phyloP scores from a whole-genome alignment of 192 early-diverging fungal species.

The Jimgerdemannia flammicorona region DNA sequence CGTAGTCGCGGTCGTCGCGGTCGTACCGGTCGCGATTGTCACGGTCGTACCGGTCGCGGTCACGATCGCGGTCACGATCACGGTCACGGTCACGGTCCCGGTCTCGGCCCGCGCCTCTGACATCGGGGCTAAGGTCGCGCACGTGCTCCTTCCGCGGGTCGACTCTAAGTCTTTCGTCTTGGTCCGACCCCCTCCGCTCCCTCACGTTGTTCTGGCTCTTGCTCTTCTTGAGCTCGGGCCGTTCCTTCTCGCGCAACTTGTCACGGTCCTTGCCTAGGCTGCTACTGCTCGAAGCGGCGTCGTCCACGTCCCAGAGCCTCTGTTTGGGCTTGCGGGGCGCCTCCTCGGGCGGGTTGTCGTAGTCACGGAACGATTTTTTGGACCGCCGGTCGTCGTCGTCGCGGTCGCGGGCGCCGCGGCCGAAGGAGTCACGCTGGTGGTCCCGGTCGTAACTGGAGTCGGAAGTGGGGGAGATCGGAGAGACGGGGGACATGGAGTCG shows the following conservation, averaged over 20 bases:
- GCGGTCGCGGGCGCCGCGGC: neutral
- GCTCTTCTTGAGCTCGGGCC: neutral
- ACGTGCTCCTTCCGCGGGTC: neutral
- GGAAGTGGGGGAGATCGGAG: neutral
- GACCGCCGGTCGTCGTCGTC: neutral
- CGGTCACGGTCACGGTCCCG: neutral
- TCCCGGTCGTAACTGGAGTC: neutral
- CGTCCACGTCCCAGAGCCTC: constrained; percentile 1
- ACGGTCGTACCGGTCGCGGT: neutral
- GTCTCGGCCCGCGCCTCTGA: neutral
- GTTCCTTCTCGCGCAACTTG: neutral
- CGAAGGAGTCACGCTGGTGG: neutral
- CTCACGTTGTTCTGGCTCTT: neutral
- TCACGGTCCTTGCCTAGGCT: neutral
- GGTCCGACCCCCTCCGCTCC: neutral
- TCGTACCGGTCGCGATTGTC: neutral
- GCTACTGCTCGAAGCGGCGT: neutral
- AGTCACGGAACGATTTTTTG: neutral
- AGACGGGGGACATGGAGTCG: neutral
- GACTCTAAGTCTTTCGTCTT: neutral
- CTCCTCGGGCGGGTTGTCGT: neutral
- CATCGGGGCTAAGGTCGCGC: neutral
- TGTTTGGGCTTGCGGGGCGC: neutral
- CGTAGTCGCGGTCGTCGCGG: neutral
- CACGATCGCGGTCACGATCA: neutral